Conservation (phyloP, 768 basidiomycete species). For the Boletellus ananas region DNA sequence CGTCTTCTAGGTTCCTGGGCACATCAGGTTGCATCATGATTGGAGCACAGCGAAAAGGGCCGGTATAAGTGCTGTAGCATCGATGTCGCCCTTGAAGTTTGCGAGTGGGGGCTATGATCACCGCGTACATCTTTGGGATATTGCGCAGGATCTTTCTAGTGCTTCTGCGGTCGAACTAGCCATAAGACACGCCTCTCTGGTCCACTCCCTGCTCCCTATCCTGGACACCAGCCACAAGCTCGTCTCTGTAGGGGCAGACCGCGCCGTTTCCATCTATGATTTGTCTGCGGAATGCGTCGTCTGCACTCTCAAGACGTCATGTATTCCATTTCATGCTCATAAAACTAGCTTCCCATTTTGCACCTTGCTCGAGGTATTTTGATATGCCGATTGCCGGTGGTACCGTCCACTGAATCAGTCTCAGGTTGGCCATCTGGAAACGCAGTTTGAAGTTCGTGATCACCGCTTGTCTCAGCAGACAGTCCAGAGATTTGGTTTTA, state of each 20-base stretch:
- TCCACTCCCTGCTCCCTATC: conserved; percentile 43
- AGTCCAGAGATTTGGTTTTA: conserved; percentile 45
- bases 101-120: conserved; percentile 51
- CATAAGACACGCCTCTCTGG: conserved; percentile 40
- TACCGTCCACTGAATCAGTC: neutral
- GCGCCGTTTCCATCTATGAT: conserved; percentile 44
- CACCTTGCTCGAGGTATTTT: conserved; percentile 42
- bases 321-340: conserved; percentile 43
- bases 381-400: neutral
- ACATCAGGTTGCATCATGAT: conserved; percentile 22
- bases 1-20: conserved; percentile 6
- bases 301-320: conserved; percentile 39
- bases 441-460: conserved; percentile 52
- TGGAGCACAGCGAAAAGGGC: conserved; percentile 35
- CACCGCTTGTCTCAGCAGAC: conserved; percentile 35
- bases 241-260: conserved; percentile 46
- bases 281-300: conserved; percentile 43
- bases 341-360: conserved; percentile 36
- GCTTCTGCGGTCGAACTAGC: conserved; percentile 31
- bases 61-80: conserved; percentile 42
- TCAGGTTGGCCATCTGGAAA: conserved; percentile 48
- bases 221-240: conserved; percentile 46
- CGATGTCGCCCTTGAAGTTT: conserved; percentile 40
- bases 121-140: conserved; percentile 44
- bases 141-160: conserved; percentile 32